These are phyloP conservation scores for Aegilops tauschii DNA, from an alignment of 176 grass and related monocot species.

Conservation along the genomic window DNA sequence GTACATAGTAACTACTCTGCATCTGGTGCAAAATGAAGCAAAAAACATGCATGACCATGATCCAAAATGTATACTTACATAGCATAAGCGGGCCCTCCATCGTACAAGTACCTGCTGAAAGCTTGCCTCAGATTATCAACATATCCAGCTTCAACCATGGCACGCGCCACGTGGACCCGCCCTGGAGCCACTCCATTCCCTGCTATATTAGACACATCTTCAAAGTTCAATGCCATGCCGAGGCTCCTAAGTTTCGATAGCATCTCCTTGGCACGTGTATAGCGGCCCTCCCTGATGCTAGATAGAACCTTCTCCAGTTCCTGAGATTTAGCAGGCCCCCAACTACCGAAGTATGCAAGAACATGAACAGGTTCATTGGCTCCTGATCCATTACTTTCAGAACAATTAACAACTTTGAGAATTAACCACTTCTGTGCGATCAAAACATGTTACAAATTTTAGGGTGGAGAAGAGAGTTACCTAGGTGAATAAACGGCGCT, in stretches of 20 bases:
- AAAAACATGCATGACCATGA: neutral
- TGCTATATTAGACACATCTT: conserved; percentile 60
- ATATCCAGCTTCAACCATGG: conserved; percentile 81
- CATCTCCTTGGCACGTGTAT: conserved; percentile 60
- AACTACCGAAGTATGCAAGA: conserved; percentile 67
- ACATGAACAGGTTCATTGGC: conserved; percentile 64
- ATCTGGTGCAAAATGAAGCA: neutral
- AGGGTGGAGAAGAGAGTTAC: conserved; percentile 26
- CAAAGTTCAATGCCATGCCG: conserved; percentile 56
- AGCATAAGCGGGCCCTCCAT: conserved; percentile 76
- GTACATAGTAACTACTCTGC: neutral
- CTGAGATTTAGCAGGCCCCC: conserved; percentile 53
- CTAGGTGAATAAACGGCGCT: conserved; percentile 53
- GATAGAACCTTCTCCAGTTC: conserved; percentile 54
- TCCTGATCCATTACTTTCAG: conserved; percentile 43
- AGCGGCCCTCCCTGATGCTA: conserved; percentile 66
- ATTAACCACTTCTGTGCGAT: neutral
- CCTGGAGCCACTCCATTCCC: conserved; percentile 75
- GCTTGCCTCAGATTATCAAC: conserved; percentile 69
- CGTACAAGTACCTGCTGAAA: conserved; percentile 71
- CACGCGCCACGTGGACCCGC: conserved; percentile 68
- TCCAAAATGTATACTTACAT: conserved; percentile 41
- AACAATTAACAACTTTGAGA: neutral
- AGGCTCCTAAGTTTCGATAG: conserved; percentile 57
- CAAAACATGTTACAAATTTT: neutral